Conservation (phyloP, 2,329 filamentous ascomycete species). For the Trichoderma hamatum region DNA sequence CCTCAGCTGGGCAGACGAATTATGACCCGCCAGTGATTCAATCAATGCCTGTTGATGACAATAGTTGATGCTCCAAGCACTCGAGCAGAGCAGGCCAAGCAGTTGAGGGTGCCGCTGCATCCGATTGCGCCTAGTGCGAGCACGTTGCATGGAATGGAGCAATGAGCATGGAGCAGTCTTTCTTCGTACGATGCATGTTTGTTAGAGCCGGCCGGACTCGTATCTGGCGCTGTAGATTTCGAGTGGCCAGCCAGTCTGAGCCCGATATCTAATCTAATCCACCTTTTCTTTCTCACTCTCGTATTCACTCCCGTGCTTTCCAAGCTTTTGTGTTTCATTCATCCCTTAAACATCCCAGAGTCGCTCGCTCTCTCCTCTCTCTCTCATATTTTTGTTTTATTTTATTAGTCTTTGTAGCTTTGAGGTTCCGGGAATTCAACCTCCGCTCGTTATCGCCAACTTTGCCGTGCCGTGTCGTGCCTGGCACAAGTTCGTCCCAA, state of each 20-base stretch:
- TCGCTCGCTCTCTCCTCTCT: not conserved
- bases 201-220: not conserved
- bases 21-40: no score
- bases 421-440: not conserved
- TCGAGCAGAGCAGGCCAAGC: no score
- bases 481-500: conserved; percentile 4
- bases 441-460: conserved; percentile 14
- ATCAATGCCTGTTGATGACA: no score
- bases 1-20: not conserved
- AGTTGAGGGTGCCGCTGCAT: conserved; percentile 1
- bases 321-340: not conserved
- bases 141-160: not conserved
- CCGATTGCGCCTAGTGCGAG: not conserved
- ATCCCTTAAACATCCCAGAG: not conserved
- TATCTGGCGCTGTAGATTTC: not conserved
- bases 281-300: not conserved
- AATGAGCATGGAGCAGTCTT: not conserved
- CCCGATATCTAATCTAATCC: not conserved
- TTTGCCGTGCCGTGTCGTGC: not conserved
- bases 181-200: not conserved
- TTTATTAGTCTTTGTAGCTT: not conserved
- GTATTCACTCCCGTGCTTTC: conserved; percentile 4
- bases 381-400: not conserved
- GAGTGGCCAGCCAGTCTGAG: not conserved
- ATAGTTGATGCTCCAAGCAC: no score